phyloP scores from a whole-genome alignment of 2,329 filamentous ascomycete species.

The Acrocalymma vagum region DNA sequence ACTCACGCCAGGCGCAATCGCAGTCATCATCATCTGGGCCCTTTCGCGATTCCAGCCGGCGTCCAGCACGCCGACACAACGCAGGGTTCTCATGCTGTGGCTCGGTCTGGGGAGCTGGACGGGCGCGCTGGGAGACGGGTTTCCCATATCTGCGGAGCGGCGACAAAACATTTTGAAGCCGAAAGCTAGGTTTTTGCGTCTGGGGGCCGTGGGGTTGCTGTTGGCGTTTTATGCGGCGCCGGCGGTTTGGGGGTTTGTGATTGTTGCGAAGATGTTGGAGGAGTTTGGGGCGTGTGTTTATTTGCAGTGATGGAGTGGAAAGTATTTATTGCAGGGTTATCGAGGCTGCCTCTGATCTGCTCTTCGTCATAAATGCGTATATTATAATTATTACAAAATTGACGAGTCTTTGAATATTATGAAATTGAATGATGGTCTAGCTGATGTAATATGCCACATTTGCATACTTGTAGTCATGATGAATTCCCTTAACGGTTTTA shows the following conservation, averaged over 20 bases:
- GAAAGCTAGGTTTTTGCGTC: slow-evolving; percentile 1
- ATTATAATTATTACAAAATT: too few relatives aligned
- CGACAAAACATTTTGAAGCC: slow-evolving; percentile 5
- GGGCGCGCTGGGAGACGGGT: slow-evolving; percentile 5
- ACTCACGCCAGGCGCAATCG: slow-evolving; percentile 3
- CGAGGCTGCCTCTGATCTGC: too few relatives aligned
- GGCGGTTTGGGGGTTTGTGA: slow-evolving; percentile 31
- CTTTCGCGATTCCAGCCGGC: slow-evolving; percentile 4
- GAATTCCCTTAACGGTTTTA: too few relatives aligned
- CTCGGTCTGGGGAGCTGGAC: slow-evolving; percentile 6
- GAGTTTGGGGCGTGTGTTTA: slow-evolving; percentile 26
- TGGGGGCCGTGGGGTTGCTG: slow-evolving; percentile 6
- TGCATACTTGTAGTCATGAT: too few relatives aligned
- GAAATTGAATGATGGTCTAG: too few relatives aligned
- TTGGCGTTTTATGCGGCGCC: slow-evolving; percentile 7
- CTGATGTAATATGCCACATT: too few relatives aligned
- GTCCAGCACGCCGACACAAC: slow-evolving; percentile 4
- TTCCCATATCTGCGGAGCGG: too few relatives aligned
- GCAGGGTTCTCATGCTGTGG: slow-evolving; percentile 11
- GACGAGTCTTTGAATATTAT: too few relatives aligned
- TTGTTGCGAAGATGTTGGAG: slow-evolving; percentile 33
- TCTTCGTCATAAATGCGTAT: too few relatives aligned
- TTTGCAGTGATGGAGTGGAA: too few relatives aligned
- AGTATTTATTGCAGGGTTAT: too few relatives aligned
- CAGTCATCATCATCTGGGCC: slow-evolving; percentile 8